Base-by-base conservation (phyloP, 2,329 filamentous ascomycete species). In the Epicoccum sorghinum region DNA sequence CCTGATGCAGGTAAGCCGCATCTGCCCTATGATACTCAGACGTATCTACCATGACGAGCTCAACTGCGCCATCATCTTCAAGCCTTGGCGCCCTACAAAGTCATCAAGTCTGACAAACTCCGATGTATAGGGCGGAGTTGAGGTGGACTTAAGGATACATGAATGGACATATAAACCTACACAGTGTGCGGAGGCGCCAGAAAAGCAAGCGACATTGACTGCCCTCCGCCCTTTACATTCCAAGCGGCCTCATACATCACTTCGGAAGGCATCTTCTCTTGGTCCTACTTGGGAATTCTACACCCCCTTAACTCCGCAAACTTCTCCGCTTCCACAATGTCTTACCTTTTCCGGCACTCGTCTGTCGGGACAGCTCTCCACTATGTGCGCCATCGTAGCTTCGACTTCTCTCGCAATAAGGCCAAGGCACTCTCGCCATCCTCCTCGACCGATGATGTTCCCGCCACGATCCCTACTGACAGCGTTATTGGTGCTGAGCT, bases 311-410 rank as follows among this genome's bases (percentile, higher is more conserved):
- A 29, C n/a, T 25, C 6, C 13, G 12, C 9, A 27, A 30, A 13
- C 6, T 24, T 14, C 8, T 10, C 29, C 1, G 25, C 30, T 9
- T 27, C 38, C 51, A 58, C 10, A 23, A 68, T 68, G 65, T 58
- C 62, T 5, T 64, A 65, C 37, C 45, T 68, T 4, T 60, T 68
- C 27, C 45, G 51, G 14, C 64, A 68, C 37, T 65, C 62, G 2
- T 43, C 56, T 3, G 48, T 64, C 2, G 65, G 65, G 8, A 65
- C 62, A 1, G 14, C 57, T 12, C 32, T 53, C 4, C 65, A 60
- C 29, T 66, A 65, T 42, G 47, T 55, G 24, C 63, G 55, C 33
- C 47, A 68, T 30, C 56, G 64, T 38, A 66, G 58, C 39, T 59
- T 68, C 27, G 59, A 64, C 39, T 68, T 58, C 47, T 51, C 64